These are phyloP conservation scores for Adansonia rubrostipa DNA, from an alignment of 441 rosid genomes.

Conservation along the genomic window DNA sequence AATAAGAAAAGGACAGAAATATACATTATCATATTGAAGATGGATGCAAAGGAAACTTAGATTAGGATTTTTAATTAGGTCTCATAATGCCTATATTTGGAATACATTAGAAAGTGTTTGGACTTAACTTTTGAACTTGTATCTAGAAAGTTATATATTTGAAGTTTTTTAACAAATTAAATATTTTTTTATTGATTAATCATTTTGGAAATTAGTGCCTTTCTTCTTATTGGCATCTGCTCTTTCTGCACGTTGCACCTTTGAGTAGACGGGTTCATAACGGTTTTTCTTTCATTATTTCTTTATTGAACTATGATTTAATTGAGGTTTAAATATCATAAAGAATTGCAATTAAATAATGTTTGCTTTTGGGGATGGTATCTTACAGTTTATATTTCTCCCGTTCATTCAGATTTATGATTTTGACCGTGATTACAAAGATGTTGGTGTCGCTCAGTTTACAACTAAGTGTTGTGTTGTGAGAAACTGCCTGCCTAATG, in stretches of 20 bases:
- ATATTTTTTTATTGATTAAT: not conserved
- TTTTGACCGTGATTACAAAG: constrained; percentile 96
- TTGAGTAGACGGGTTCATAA: not conserved
- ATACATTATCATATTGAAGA: constrained; percentile 14
- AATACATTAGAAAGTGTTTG: not conserved
- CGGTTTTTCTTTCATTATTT: constrained; percentile 8
- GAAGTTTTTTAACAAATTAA: not conserved
- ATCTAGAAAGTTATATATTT: constrained; percentile 2
- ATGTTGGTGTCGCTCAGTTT: constrained; percentile 87
- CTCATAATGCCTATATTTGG: constrained; percentile 10
- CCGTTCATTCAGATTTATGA: constrained; percentile 71
- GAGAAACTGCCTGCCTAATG: constrained; percentile 79
- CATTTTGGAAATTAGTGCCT: constrained; percentile 10
- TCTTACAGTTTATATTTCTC: constrained; percentile 25
- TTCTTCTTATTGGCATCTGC: not conserved
- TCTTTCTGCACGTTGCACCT: constrained; percentile 12
- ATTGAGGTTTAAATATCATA: constrained; percentile 16
- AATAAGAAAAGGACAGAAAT: not conserved
- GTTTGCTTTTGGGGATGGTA: constrained; percentile 25
- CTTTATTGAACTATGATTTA: constrained; percentile 16
- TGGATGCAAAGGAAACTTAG: constrained; percentile 10
- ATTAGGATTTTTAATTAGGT: constrained; percentile 13
- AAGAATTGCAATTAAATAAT: not conserved
- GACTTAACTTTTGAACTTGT: constrained; percentile 6
- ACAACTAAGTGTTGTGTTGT: constrained; percentile 85